Base-by-base conservation (phyloP, 2,329 filamentous ascomycete genomes). In the Diaporthe sp. region DNA sequence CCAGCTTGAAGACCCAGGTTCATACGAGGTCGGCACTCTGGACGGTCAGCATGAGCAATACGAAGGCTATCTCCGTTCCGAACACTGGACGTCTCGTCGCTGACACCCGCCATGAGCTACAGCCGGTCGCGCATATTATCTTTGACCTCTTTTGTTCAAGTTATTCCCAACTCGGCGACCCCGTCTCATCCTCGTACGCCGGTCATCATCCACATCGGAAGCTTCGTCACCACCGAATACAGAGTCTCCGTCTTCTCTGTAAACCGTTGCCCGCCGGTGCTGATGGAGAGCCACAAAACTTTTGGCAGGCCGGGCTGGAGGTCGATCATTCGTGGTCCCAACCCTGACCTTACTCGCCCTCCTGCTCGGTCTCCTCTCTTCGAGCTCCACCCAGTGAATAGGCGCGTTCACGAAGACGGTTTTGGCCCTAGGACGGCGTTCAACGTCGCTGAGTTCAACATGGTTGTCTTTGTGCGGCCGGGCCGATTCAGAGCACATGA, bases 181-280 rank as follows among this genome's bases (percentile, higher is more conserved):
- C 44, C 10, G 25, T 15, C 25, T 37, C 42, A 37, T 22, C 61
- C 25, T 34, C 20, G 17, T n/a, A 10, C 20, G 25, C 42, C 7
- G 28, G 42, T 17, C 9, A 34, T 49, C 42, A 49, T 65, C 61
- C 15, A n/a, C 25, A 3, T 2, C 42, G 22, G 44, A 67, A 47
- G 28, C 63, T 37, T 67, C 63, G n/a, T 67, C 63, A 37, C 13
- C 44, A 15, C 63, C 63, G 31, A 51, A 51, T n/a, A n/a, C 28
- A n/a, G 28, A 51, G 2, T 51, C 44, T 3, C 12, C 20, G 4
- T 37, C 61, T 13, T 67, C 61, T 37, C 20, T 37, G 42, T 65
- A 34, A 15, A 67, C 12, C 28, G 13, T 42, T 2, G 28, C 28
- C 20, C 44, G 44, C 20, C 10, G 13, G 12, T 67, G n/a, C 5